Percentiles rank a stretch among this genome's conserved stretches.
phyloP scores from a whole-genome alignment of 2,329 filamentous ascomycete genomes.

The Chrysosporium keratinophilum region DNA sequence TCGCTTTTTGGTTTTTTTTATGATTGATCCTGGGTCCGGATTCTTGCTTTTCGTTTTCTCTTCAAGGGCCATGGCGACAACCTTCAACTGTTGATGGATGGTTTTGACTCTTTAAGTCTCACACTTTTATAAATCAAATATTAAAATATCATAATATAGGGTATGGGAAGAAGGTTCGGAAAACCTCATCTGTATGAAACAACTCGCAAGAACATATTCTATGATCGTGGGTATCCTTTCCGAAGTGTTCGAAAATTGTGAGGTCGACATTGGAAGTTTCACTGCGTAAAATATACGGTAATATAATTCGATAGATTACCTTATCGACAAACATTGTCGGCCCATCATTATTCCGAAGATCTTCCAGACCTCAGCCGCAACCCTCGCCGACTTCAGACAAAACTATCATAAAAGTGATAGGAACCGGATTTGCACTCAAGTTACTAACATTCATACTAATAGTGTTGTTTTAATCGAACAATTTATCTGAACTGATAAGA shows the following conservation, averaged over 20 bases:
- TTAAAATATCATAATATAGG: not conserved
- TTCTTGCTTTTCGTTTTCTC: not conserved
- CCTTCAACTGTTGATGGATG: not conserved
- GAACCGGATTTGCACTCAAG: not conserved
- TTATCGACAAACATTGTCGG: constrained; percentile 2
- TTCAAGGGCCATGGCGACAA: not conserved
- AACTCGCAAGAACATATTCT: too few relatives aligned
- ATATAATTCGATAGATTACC: not conserved
- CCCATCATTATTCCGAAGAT: not conserved
- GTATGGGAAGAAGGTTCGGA: too few relatives aligned
- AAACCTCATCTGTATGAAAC: too few relatives aligned
- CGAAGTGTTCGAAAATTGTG: too few relatives aligned
- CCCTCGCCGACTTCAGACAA: too few relatives aligned
- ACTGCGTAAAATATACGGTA: constrained; percentile 2
- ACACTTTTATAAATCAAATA: not conserved
- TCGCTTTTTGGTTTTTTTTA: constrained; percentile 27
- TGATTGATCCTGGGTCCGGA: not conserved
- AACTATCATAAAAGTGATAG: too few relatives aligned
- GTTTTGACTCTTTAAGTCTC: not conserved
- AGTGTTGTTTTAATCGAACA: too few relatives aligned
- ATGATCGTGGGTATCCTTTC: too few relatives aligned
- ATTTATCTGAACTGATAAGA: too few relatives aligned
- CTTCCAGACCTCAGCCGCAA: not conserved
- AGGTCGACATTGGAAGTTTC: not conserved
- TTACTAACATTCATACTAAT: not conserved